Evolutionary conservation across 441 rosid genomes (phyloP), one percentile per base, ranked within the genome.

Genomic region (Jatropha multifida): DNA sequence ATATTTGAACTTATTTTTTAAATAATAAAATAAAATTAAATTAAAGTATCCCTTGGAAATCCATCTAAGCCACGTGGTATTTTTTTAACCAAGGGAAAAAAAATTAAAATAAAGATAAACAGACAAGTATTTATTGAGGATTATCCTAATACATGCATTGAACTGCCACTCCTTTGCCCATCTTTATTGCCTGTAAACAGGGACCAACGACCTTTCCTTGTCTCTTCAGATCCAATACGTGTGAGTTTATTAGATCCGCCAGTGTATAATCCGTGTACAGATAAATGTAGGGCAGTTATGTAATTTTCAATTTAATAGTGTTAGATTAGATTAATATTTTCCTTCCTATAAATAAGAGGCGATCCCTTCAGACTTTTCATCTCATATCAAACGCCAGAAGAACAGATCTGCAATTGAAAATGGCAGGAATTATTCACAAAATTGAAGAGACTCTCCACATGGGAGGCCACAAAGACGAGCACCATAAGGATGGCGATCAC

Each of bases 351-450:
- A 84, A 61, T 48, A 0, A 15, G 61, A 58, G 27, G 32, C 20
- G n/a, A 3, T 6, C 59, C 18, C 12, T 5, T 1, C n/a, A 42
- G 5, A 0, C 10, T 0, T 46, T 1, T 10, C 66, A 2, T 12
- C 61, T 71, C 26, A 79, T 73, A 56, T 26, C 49, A 69, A 65
- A 20, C 71, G 65, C 4, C 65, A 5, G 1, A 1, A 14, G 7
- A 1, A 20, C 37, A 58, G 8, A 58, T 1, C 27, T n/a, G 3
- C 2, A 6, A 8, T 58, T 14, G 7, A 41, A 46, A 26, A 42
- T 94, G 98, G 14, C 97, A 12, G 98, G 97, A 82, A 85, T 92
- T 67, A 84, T 90, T 46, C 74, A 86, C 84, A 92, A 94, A 88
- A 90, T 94, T 46, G 92, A 55, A 18, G 94, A 86, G 74, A 86